A percentile compares a stretch with the other conserved stretches of the same genome.
Evolutionary conservation across 768 basidiomycete genomes (phyloP).

Genomic region (Hirschioporus abietinus): DNA sequence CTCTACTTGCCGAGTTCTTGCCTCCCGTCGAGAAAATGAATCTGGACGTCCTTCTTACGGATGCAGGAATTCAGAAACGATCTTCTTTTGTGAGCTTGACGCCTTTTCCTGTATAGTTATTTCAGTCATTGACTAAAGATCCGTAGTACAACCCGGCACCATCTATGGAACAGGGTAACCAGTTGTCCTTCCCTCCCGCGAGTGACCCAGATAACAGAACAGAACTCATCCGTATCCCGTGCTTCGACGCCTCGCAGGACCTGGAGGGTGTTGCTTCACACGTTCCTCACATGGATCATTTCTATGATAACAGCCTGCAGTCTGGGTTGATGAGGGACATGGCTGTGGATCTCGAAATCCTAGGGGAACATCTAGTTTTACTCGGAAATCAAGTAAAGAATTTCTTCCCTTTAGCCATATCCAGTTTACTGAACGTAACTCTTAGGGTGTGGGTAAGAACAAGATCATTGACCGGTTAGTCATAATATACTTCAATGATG

Average conservation of each 20-base stretch:
- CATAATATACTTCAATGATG: neutral
- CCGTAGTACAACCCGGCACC: slow-evolving; percentile 47
- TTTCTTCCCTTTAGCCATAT: neutral
- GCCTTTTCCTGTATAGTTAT: neutral
- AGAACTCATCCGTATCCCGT: slow-evolving; percentile 35
- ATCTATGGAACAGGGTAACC: slow-evolving; percentile 27
- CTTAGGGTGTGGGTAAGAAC: slow-evolving; percentile 67
- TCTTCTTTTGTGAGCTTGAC: slow-evolving; percentile 34
- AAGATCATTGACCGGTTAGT: slow-evolving; percentile 58
- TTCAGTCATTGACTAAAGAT: slow-evolving; percentile 8
- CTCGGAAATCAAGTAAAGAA: slow-evolving; percentile 56
- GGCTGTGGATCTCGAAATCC: slow-evolving; percentile 54
- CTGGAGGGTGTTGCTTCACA: slow-evolving; percentile 49
- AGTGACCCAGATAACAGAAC: slow-evolving; percentile 29
- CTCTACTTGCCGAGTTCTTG: slow-evolving; percentile 55
- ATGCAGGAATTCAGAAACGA: slow-evolving; percentile 38
- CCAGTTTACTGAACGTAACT: neutral
- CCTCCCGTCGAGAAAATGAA: slow-evolving; percentile 54
- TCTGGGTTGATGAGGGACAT: slow-evolving; percentile 62
- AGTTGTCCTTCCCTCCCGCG: slow-evolving; percentile 42
- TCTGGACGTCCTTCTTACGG: slow-evolving; percentile 45
- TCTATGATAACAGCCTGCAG: slow-evolving; percentile 66
- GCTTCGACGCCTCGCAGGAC: slow-evolving; percentile 46
- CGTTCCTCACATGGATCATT: slow-evolving; percentile 65
- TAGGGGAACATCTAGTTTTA: slow-evolving; percentile 60